These are phyloP conservation scores for Zygoascus biomembranicola DNA, from an alignment of 805 yeast species.

Conservation along the genomic window DNA sequence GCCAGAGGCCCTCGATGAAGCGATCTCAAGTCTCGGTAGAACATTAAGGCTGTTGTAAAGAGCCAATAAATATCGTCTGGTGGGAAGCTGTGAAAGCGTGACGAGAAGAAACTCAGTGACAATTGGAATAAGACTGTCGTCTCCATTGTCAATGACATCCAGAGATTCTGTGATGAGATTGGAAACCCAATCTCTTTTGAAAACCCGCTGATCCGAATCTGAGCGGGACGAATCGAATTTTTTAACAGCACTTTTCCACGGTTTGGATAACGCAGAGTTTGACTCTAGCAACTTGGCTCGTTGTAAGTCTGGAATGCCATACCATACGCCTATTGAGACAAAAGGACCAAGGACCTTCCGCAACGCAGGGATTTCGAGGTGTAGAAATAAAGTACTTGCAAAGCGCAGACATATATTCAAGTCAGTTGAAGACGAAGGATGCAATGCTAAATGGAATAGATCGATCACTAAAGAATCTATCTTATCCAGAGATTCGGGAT, in stretches of 20 bases:
- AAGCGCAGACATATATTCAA: conserved; percentile 18
- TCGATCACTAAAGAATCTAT: not conserved
- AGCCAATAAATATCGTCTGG: conserved; percentile 30
- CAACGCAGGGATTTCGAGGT: conserved; percentile 18
- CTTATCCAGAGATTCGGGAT: not conserved
- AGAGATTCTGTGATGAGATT: not conserved
- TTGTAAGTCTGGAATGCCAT: conserved; percentile 17
- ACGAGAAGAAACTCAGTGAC: conserved; percentile 13
- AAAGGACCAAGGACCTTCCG: conserved; percentile 24
- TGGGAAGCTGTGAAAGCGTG: conserved; percentile 34
- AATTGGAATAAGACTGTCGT: not conserved
- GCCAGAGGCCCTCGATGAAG: not conserved
- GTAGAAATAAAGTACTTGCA: conserved; percentile 18
- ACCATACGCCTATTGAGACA: conserved; percentile 32
- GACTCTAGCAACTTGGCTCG: conserved; percentile 16
- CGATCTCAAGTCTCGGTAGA: conserved; percentile 11
- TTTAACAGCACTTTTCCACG: conserved; percentile 20
- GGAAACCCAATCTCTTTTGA: conserved; percentile 5
- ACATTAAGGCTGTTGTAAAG: conserved; percentile 26
- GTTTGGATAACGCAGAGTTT: conserved; percentile 15
- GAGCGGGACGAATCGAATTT: conserved; percentile 1
- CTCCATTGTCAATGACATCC: not conserved
- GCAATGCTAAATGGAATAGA: not conserved
- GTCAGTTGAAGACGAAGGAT: not conserved
- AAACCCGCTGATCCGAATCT: not conserved